Evolutionary conservation across 495 filamentous ascomycete genomes (phyloP), one percentile per base, ranked within the genome.

Genomic region (Hypomontagnella monticulosa): DNA sequence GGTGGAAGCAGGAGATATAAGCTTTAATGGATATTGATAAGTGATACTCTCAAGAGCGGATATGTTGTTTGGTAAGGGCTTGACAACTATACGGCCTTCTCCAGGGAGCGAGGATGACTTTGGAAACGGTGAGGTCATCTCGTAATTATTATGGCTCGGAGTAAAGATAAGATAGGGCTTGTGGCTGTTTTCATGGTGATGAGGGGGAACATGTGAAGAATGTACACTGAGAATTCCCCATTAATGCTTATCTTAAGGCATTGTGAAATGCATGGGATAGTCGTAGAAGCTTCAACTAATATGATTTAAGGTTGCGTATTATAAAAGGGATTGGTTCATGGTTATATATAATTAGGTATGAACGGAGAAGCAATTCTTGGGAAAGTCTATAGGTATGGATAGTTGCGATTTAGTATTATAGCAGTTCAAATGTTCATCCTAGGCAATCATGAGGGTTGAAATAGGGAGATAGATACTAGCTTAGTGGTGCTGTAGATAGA

Each of bases 1-100:
- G 0, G 79, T 74, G 6, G 79, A 76, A 27, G 81, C 78, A 7
- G 88, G 84, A 4, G 93, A 87, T 71, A 99, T 88, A 33, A 99
- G 88, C 74, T 99, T 99, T 33, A 99, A 85, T 8, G 95, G 95
- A 72, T 97, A 99, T 74, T 95, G 90, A 77, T 93, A 98, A 34
- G 86, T 87, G 58, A 97, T 83, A 18, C 83, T 85, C 47, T 88
- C 86, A 15, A 97, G 85, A 14, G 88, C 85, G 0, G 92, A 89
- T 37, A 84, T 85, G 4, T 83, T 79, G 11, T 91, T 88, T 14
- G 93, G 91, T 9, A 91, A 84, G 7, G 93, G 80, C 7, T 85
- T 84, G 27, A 92, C 86, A 40, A 90, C 80, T 69, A 97, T 89
- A 56, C 80, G 82, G 52, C 95, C 95, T 55, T 91, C 81, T 16